phyloP scores from a whole-genome alignment of 257 asterid genomes.

The Avicennia marina region DNA sequence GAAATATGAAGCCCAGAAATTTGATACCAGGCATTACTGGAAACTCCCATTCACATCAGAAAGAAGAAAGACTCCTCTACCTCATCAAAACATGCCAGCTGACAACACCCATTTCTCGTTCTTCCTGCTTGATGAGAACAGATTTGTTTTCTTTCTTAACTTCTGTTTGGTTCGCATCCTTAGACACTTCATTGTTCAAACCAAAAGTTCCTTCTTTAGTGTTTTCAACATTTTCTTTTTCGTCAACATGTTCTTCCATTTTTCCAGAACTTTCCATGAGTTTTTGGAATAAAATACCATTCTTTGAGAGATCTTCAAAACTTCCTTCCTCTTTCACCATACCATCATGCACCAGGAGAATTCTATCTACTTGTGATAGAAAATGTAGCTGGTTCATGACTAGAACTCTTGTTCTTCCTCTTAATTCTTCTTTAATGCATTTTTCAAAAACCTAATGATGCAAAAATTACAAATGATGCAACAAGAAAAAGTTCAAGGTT shows the following conservation, averaged over 20 bases:
- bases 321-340: conserved; percentile 97
- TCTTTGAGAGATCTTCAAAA: conserved; percentile 82
- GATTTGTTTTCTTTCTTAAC: conserved; percentile 70
- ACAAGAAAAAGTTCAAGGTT: neutral
- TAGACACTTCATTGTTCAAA: conserved; percentile 33
- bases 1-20: neutral
- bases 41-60: conserved; percentile 1
- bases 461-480: neutral
- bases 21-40: no score
- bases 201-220: conserved; percentile 40
- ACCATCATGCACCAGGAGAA: conserved; percentile 90
- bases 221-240: conserved; percentile 38
- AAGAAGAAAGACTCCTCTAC: conserved; percentile 30
- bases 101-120: conserved; percentile 95
- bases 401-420: conserved; percentile 85
- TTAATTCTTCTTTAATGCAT: conserved; percentile 83
- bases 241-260: conserved; percentile 86
- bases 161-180: conserved; percentile 35
- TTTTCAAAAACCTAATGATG: conserved; percentile 69
- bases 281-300: conserved; percentile 66
- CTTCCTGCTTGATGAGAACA: conserved; percentile 92
- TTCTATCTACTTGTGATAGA: conserved; percentile 89
- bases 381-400: conserved; percentile 96
- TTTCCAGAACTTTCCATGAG: conserved; percentile 99
- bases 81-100: conserved; percentile 79